These are phyloP conservation scores for Pholiota microspora DNA, from an alignment of 768 basidiomycete species.

Conservation along the genomic window DNA sequence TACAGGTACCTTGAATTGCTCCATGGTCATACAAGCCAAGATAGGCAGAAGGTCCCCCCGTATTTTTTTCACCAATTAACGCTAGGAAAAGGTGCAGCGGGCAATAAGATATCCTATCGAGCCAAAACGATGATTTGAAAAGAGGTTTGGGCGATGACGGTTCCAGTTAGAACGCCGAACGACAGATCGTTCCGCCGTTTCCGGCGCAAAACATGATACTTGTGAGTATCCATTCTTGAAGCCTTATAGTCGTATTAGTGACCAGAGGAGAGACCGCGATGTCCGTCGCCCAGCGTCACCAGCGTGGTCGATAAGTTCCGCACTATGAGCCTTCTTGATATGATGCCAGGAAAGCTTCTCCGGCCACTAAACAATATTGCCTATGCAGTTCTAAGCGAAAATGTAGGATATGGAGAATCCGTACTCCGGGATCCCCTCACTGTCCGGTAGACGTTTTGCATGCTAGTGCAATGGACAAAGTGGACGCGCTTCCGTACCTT, in stretches of 20 bases:
- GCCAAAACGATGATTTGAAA: not conserved
- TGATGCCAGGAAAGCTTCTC: not conserved
- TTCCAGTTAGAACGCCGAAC: conserved; percentile 13
- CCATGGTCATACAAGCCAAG: conserved; percentile 1
- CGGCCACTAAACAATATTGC: conserved; percentile 5
- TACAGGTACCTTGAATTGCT: not conserved
- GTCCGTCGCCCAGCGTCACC: not conserved
- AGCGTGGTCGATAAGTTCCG: not conserved
- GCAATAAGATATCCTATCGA: not conserved
- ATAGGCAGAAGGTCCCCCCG: not conserved
- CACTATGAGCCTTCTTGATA: not conserved
- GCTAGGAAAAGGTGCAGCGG: not conserved
- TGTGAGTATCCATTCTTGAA: not conserved
- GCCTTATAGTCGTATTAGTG: not conserved
- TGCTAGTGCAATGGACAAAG: not conserved
- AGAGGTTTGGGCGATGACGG: conserved; percentile 9
- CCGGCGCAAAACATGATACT: not conserved
- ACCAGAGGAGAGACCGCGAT: not conserved
- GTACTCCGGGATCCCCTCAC: not conserved
- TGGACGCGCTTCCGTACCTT: not conserved
- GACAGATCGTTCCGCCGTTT: not conserved
- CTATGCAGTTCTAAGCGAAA: not conserved
- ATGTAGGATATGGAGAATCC: not conserved
- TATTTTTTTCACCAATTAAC: not conserved
- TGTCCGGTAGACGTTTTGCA: not conserved